Evolutionary conservation across 2,329 filamentous ascomycete genomes (phyloP), one percentile per base, ranked within the genome.

Genomic region (Venturia asperata): DNA sequence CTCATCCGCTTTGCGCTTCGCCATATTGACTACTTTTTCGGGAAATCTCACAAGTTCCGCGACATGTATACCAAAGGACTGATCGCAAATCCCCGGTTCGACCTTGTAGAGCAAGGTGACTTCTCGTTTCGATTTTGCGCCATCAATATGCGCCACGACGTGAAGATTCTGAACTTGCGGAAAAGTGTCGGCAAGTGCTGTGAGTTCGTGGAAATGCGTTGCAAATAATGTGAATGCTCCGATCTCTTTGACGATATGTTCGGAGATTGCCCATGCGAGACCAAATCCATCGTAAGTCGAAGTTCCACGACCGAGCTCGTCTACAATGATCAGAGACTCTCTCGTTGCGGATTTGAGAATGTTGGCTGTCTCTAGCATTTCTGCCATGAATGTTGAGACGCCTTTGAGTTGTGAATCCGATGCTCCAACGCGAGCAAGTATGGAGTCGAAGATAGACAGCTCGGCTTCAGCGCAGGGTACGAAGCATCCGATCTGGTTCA

Each of bases 281-380:
- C 95, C 94, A 71, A 99, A 99, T 10, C 94, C 94, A 74, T 99
- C 95, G 75, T 99, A 99, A 0, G 95, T 99, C 68, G 92, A 97
- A 0, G 94, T 99, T 66, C 94, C 94, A 67, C 94, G 91, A 62
- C 94, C 94, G 1, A 99, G 85, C 76, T 99, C 94, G 75, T 99
- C 95, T 70, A 99, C 97, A 76, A 99, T 97, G 78, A 99, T 97
- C 64, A 99, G 84, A 5, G 91, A 96, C 74, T 99, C 94, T 41
- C 89, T 86, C 0, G 94, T 99, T 1, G 94, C 94, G 0, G 91
- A 95, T 78, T 97, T 97, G 73, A 99, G 87, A 69, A 99, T 99
- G 74, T 97, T 97, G 70, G 94, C 92, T 1, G 94, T 99, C 76
- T 99, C 94, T 27, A 99, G 84, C 94, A 99, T 99, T 79, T 99